phyloP scores from a whole-genome alignment of 805 yeast genomes.

The Sungouiella thailandica region DNA sequence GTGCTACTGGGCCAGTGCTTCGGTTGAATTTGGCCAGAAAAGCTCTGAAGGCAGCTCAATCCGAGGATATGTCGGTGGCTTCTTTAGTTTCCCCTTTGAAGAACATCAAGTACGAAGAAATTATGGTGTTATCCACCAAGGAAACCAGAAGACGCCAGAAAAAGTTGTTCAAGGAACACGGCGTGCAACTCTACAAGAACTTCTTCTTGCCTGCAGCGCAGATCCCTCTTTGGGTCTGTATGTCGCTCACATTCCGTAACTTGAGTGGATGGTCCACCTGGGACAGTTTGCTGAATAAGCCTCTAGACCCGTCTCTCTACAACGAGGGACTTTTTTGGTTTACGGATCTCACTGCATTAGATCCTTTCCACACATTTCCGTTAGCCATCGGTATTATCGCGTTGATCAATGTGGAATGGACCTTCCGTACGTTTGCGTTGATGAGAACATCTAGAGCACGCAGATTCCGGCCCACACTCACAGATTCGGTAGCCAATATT shows the following conservation, averaged over 20 bases:
- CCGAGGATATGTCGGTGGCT: constrained; percentile 16
- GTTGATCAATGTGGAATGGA: constrained; percentile 79
- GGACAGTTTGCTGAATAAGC: constrained; percentile 38
- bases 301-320: constrained; percentile 47
- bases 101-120: constrained; percentile 70
- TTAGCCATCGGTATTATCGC: constrained; percentile 65
- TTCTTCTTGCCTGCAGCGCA: constrained; percentile 68
- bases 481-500: constrained; percentile 62
- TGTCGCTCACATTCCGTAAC: constrained; percentile 71
- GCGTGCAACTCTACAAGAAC: constrained; percentile 79
- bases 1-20: constrained; percentile 72
- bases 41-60: constrained; percentile 28
- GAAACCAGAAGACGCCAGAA: constrained; percentile 77
- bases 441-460: constrained; percentile 38
- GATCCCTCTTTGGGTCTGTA: constrained; percentile 79
- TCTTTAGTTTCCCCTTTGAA: constrained; percentile 31
- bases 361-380: constrained; percentile 65
- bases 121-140: constrained; percentile 64
- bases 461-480: constrained; percentile 49
- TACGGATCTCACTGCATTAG: constrained; percentile 52
- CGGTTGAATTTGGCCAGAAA: constrained; percentile 50
- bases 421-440: constrained; percentile 56
- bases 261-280: constrained; percentile 63
- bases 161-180: constrained; percentile 56
- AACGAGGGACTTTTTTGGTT: constrained; percentile 60